Conservation (phyloP, 2,329 filamentous ascomycete genomes). For the Neopestalotiopsis sp. region DNA sequence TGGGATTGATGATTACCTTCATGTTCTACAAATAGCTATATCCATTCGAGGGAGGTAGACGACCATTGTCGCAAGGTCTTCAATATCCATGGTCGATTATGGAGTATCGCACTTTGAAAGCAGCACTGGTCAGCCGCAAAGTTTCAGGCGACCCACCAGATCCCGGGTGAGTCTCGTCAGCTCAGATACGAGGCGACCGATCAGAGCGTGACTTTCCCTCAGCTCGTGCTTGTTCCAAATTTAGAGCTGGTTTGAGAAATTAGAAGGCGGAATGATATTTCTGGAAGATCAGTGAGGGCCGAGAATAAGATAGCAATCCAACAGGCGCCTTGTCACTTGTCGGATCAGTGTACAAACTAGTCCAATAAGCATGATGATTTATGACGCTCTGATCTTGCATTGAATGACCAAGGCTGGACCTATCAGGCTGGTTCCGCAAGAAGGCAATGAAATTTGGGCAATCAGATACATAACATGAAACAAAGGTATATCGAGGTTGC, state of each 20-base stretch:
- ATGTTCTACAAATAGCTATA: background rate
- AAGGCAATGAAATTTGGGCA: background rate
- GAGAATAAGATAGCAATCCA: background rate
- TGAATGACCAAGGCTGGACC: background rate
- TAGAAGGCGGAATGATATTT: background rate
- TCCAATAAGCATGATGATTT: background rate
- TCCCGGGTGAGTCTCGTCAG: background rate
- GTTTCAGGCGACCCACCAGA: background rate
- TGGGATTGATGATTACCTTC: background rate
- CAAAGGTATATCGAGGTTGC: background rate
- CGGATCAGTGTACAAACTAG: too few relatives aligned
- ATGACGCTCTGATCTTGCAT: background rate
- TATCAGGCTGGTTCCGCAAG: background rate
- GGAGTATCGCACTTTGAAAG: background rate
- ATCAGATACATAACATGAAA: background rate
- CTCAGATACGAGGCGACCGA: slow-evolving; percentile 3
- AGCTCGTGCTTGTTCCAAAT: background rate
- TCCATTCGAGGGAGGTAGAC: background rate
- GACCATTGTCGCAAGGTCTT: background rate
- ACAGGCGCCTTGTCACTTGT: too few relatives aligned
- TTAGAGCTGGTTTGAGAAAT: background rate
- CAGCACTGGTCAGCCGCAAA: background rate
- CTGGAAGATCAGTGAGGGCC: background rate
- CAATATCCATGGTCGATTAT: background rate
- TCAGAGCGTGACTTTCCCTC: background rate